Base-by-base conservation (phyloP, 306 rosid genomes). In the Vigna radiata region DNA sequence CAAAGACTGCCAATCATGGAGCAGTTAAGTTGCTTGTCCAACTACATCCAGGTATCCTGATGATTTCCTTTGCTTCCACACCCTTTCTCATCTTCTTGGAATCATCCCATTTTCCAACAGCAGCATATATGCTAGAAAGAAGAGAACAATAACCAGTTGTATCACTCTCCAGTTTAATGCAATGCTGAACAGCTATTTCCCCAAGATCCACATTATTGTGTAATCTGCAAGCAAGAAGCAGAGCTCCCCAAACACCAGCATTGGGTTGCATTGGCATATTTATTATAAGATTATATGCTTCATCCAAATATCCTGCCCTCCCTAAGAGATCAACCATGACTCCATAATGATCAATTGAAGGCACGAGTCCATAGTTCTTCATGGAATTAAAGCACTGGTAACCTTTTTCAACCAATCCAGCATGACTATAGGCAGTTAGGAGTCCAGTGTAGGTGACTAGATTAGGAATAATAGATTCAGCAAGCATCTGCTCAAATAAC, bases 251-350 rank as follows among this genome's bases (percentile, higher is more conserved):
- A 36, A 88, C 87, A 70, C 88, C 87, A 29, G 80, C 83, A 69
- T 88, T 87, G 50, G 96, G 86, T 73, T 79, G 85, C 79, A 83
- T 60, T 18, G 92, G 91, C 96, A 90, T 88, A 73, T 80, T 87
- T 63, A 83, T 82, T 83, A 88, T 83, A 16, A 90, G 85, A 66
- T 73, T 78, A 70, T 85, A 80, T 1, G 93, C 93, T 82, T 90
- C 89, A 49, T 79, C 83, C 80, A 88, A 82, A 70, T 81, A 43
- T 46, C 96, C 96, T 5, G 86, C 91, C 81, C 91, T 86, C 71
- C 96, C 96, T 70, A 88, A 82, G 59, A 87, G 91, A 83, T 88
- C 91, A 78, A 90, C 90, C 91, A 88, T 84, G 72, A 86, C 82
- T 58, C 87, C 88, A 75, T 87, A 90, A 65, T 90, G 96, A 78